Evolutionary conservation across 179 eudicot species (phyloP), one percentile per base, ranked within the genome.

Genomic region (Vitellaria paradoxa): DNA sequence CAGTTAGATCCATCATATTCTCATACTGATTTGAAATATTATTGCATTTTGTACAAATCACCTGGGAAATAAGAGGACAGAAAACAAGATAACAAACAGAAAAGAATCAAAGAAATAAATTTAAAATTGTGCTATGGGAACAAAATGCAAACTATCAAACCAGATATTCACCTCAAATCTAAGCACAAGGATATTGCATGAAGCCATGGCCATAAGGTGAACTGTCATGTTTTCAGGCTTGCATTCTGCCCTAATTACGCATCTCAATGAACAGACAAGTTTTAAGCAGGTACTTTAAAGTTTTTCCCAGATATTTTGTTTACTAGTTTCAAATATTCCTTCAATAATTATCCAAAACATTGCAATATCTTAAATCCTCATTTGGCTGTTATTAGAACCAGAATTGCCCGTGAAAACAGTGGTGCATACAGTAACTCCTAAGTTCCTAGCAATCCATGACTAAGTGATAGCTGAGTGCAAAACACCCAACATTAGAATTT

Each of bases 1-100:
- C 89, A 50, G 86, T 88, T 70, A 88, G 80, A 79, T 88, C 91
- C 91, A 88, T 88, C 89, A 88, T 86, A 73, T 82, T 86, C 68
- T 88, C 91, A 70, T 83, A 84, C 80, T 84, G 91, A 83, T 86
- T 81, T 40, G 91, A 88, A n/a, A 81, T 74, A 26, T 82, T 84
- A 72, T 78, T 59, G 82, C 91, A 88, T 62, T 82, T 78, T 20
- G 84, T 65, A 75, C 91, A 88, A 63, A 82, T 78, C 74, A 88
- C 91, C 91, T 88, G 79, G 17, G 63, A 49, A 24, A 82, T 7
- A 59, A 20, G 45, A 24, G 46, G 65, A 21, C 65, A 40, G 37
- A 76, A 70, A 10, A 12, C 24, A 15, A 13, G 37, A 65, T 15
- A 65, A 30, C 47, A 65, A 65, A 65, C 37, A 37, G 9, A 5